Evolutionary conservation across 352 stramenopile species (phyloP), one percentile per base, ranked within the genome.

Genomic region (Pythium rhizo-oryzae): DNA sequence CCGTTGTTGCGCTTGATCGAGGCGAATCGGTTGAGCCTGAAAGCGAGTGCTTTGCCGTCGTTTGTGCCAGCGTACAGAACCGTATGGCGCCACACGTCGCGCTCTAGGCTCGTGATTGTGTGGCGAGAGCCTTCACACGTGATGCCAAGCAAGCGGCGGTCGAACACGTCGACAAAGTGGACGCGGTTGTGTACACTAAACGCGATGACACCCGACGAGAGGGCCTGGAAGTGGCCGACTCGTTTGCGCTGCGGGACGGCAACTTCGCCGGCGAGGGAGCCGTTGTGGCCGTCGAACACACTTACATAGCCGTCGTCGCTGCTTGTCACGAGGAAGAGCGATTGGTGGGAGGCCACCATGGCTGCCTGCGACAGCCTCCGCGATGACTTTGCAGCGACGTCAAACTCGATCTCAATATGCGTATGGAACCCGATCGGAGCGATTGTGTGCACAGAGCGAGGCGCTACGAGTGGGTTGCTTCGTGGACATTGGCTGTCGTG

Each of bases 31-130:
- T 72, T 61, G 49, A 83, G 62, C 1, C 56, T 67, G 60, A 81
- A 83, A 12, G 70, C 73, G 0, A 81, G 58, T n/a, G 37, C 73
- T 24, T 61, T 54, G 2, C 73, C 73, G 28, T 71, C 67, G 39
- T 23, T 67, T 8, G 76, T 81, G 13, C 76, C 74, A 2, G 65
- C 73, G 47, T 76, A 79, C 2, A 83, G 50, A 6, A 69, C 39
- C 16, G 53, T 61, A 28, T 72, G 61, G 4, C 71, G 73, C 76
- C 67, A 83, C 33, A 65, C 46, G 25, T 83, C 76, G 37, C 64
- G 65, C 9, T 74, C 61, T 1, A 83, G 23, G 24, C 70, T 80
- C 5, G 71, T 79, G 51, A 83, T 80, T 4, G n/a, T 49, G 30
- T 73, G 55, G 30, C 49, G 61, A 12, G 73, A 72, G 7, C 50